phyloP scores from a whole-genome alignment of 2,329 filamentous ascomycete genomes.

The Fusarium heterosporum region DNA sequence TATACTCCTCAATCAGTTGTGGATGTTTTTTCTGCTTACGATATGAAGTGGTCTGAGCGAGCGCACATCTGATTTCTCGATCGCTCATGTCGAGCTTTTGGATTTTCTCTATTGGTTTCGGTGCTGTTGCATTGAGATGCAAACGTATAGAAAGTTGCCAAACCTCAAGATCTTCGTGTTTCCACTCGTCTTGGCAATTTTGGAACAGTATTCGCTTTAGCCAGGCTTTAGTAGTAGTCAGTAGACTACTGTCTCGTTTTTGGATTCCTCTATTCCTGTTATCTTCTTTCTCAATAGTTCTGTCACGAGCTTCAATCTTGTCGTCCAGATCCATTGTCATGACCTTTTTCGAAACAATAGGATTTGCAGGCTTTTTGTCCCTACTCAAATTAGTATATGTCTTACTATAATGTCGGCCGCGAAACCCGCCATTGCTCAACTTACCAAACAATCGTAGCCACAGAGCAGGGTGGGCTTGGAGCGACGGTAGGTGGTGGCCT shows the following conservation, averaged over 20 bases:
- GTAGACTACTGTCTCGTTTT: neutral
- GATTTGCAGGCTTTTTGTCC: neutral
- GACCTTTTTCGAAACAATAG: neutral
- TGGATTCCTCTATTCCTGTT: fast-evolving
- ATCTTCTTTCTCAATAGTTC: neutral
- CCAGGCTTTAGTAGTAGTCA: neutral
- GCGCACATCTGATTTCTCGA: fast-evolving
- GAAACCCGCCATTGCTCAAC: neutral
- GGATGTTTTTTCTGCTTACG: neutral
- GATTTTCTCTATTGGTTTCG: fast-evolving
- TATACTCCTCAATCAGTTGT: neutral
- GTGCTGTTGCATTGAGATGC: neutral
- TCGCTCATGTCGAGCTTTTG: neutral
- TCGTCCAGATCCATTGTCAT: neutral
- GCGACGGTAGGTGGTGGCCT: neutral
- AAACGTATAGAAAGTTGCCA: neutral
- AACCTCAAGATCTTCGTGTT: neutral
- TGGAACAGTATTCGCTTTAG: neutral
- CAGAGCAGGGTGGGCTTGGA: neutral
- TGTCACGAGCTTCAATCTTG: neutral
- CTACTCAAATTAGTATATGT: neutral
- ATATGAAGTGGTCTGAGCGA: fast-evolving
- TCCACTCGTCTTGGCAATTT: neutral
- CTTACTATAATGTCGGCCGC: no score
- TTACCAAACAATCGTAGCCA: neutral